Base-by-base conservation (phyloP, 495 filamentous ascomycete genomes). In the Aspergillus ostianus region DNA sequence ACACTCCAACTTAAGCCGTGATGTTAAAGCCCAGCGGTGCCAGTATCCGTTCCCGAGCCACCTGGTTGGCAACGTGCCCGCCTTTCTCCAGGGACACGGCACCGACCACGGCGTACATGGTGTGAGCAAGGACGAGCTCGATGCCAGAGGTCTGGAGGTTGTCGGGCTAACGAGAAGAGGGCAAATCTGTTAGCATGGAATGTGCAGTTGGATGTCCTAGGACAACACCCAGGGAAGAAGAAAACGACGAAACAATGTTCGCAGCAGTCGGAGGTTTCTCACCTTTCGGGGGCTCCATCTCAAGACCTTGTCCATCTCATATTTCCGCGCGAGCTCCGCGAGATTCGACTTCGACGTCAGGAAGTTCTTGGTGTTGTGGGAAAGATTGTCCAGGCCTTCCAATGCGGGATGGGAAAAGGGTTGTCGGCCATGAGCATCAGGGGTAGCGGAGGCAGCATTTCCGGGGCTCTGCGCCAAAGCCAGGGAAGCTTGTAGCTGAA, bases 261-360 rank as follows among this genome's bases (percentile, higher is more conserved):
- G 47, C 18, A 49, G 15, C 9, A 49, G n/a, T 6, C 47, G 15
- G 17, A 12, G 19, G 3, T 54, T 26, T 26, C 86, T 67, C 77
- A 96, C 93, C 73, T 85, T 80, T 68, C 82, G 84, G 15, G 94
- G 94, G 64, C 87, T 89, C 94, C 94, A 98, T 74, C 94, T 82
- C 60, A 93, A 70, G 19, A 97, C 91, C 9, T 80, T 78, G 48
- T 78, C 63, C 65, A 98, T 68, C 2, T 90, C 87, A 54, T 90
- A 86, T n/a, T 84, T 80, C 20, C 79, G 65, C 26, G 87, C 91
- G 55, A 98, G 70, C 50, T 78, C 72, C 47, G 85, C 81, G 48
- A 96, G 61, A 67, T 89, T 86, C 7, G 74, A 66, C 49, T 84
- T 83, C 41, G 81, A 75, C 20, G 84, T 73, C 46, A 89, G 73